Conservation (phyloP, 805 yeast species). For the Ogataea sp. region DNA sequence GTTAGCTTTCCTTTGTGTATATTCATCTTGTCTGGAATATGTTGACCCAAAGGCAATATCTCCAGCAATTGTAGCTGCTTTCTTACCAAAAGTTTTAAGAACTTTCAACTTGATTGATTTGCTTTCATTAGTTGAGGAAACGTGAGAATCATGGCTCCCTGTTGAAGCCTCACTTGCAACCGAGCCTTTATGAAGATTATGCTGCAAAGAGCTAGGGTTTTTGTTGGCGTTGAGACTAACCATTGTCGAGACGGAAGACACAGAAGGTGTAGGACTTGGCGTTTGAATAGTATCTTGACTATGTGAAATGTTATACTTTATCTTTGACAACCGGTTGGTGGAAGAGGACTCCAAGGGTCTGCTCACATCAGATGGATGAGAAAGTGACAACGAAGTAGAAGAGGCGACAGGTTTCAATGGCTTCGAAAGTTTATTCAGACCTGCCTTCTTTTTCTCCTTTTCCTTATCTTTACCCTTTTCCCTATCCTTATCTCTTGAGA, state of each 20-base stretch:
- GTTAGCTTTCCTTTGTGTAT: conserved; percentile 1
- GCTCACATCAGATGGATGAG: no score
- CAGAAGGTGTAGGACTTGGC: background rate
- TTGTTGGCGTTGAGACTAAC: background rate
- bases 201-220: no score
- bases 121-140: no score
- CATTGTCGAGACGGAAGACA: background rate
- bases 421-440: no score
- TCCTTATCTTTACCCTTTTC: no score
- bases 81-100: conserved; percentile 16
- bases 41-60: conserved; percentile 24
- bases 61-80: conserved; percentile 21
- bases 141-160: background rate
- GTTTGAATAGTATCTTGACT: background rate
- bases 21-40: conserved; percentile 3
- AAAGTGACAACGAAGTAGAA: no score
- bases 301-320: no score
- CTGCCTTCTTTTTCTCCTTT: no score
- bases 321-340: no score
- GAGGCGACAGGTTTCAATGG: no score
- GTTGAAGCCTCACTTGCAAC: background rate
- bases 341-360: no score
- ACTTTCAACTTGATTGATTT: background rate
- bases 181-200: background rate
- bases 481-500: no score